Conservation (phyloP, 176 grass and related monocot species). For the Cenchrus americanus region DNA sequence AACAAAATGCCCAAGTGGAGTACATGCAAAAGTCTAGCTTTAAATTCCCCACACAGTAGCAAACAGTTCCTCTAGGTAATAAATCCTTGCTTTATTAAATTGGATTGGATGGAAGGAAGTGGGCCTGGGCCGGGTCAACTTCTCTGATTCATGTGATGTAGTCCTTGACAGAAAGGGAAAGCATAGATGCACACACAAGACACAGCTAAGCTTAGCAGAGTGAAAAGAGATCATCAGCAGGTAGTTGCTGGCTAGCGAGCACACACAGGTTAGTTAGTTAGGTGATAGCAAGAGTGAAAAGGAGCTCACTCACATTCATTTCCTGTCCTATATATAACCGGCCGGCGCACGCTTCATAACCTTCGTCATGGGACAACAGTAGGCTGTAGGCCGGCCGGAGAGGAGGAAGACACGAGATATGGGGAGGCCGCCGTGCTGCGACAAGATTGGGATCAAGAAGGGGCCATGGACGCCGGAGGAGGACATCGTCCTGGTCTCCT, state of each 20-base stretch:
- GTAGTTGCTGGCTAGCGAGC: background rate
- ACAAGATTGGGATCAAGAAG: conserved; percentile 79
- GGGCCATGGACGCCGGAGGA: conserved; percentile 94
- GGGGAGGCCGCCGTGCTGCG: conserved; percentile 80
- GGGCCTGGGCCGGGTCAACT: conserved; percentile 31
- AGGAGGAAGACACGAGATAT: conserved; percentile 22
- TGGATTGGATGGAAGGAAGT: conserved; percentile 9
- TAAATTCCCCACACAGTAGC: conserved; percentile 35
- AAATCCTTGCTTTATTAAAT: conserved; percentile 19
- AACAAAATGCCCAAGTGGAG: conserved; percentile 5
- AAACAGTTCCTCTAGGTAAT: background rate
- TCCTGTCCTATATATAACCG: conserved; percentile 32
- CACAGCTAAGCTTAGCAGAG: background rate
- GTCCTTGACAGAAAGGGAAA: conserved; percentile 52
- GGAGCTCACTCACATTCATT: conserved; percentile 54
- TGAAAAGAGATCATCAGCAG: conserved; percentile 42
- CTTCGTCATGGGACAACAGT: background rate
- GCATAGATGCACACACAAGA: background rate
- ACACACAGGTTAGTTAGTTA: background rate
- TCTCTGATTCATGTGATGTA: conserved; percentile 39
- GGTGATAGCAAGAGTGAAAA: conserved; percentile 69
- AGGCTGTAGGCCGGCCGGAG: no score
- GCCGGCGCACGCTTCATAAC: background rate
- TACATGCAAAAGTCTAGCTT: background rate
- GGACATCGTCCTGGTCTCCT: conserved; percentile 83